Evolutionary conservation across 805 yeast species (phyloP).

Genomic region (Starmerella lactis-condensi): DNA sequence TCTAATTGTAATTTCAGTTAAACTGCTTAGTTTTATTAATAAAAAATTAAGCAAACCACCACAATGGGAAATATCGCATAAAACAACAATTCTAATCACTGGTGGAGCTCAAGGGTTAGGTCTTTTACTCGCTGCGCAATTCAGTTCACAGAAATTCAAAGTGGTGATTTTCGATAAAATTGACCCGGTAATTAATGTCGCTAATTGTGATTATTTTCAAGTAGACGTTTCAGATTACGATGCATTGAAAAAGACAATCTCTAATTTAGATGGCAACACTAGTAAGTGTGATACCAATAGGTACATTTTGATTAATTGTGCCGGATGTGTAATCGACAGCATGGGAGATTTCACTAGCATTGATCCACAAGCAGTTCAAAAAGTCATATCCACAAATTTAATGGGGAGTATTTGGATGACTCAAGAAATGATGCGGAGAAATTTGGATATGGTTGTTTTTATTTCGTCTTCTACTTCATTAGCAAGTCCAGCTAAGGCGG

Average conservation of each 20-base stretch:
- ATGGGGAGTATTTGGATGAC: conserved; percentile 46
- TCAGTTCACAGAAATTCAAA: conserved; percentile 10
- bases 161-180: conserved; percentile 12
- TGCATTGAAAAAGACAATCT: conserved; percentile 53
- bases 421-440: conserved; percentile 22
- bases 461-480: conserved; percentile 61
- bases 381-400: conserved; percentile 40
- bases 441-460: conserved; percentile 42
- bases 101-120: conserved; percentile 19
- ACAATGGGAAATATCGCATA: conserved; percentile 2
- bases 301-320: conserved; percentile 71
- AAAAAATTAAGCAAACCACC: background rate
- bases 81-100: conserved; percentile 13
- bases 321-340: conserved; percentile 63
- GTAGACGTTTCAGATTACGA: conserved; percentile 10
- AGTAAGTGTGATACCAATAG: too few species aligned
- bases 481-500: conserved; percentile 52
- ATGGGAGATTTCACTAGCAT: conserved; percentile 24
- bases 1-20: background rate
- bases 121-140: conserved; percentile 13
- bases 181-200: conserved; percentile 8
- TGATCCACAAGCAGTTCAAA: conserved; percentile 29
- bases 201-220: conserved; percentile 2
- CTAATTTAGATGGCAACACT: conserved; percentile 60
- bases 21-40: conserved; percentile 1